Evolutionary conservation across 257 asterid genomes (phyloP).

Genomic region (Thymus quinquecostatus): DNA sequence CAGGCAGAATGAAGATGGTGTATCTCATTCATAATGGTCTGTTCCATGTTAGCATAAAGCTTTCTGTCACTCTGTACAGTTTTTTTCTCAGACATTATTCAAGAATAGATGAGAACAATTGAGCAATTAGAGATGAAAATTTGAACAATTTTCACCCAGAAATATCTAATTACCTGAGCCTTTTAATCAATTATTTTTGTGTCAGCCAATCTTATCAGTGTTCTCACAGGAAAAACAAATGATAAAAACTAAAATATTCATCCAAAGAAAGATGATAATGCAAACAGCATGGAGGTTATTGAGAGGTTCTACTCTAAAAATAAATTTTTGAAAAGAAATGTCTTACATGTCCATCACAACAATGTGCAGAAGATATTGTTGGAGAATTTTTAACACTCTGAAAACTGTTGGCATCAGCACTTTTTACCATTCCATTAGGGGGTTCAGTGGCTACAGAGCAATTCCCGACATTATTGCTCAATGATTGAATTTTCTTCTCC

Average conservation of each 20-base stretch:
- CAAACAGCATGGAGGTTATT: constrained; percentile 16
- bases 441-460: constrained; percentile 41
- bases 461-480: constrained; percentile 37
- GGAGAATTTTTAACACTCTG: constrained; percentile 32
- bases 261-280: neutral
- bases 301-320: constrained; percentile 16
- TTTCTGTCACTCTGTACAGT: neutral
- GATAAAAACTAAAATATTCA: neutral
- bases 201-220: neutral
- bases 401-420: constrained; percentile 36
- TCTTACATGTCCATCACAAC: constrained; percentile 63
- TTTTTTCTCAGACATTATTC: no score
- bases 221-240: neutral
- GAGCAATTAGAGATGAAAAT: neutral
- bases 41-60: neutral
- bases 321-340: constrained; percentile 11
- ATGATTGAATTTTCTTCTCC: constrained; percentile 59
- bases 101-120: neutral
- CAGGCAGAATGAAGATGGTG: neutral
- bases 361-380: constrained; percentile 35
- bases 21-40: no score
- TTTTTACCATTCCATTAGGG: constrained; percentile 37
- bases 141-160: neutral
- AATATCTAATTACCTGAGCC: neutral
- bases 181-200: constrained; percentile 10